These are phyloP conservation scores for Amorphotheca resinae DNA, from an alignment of 495 filamentous ascomycete genomes.

Conservation along the genomic window DNA sequence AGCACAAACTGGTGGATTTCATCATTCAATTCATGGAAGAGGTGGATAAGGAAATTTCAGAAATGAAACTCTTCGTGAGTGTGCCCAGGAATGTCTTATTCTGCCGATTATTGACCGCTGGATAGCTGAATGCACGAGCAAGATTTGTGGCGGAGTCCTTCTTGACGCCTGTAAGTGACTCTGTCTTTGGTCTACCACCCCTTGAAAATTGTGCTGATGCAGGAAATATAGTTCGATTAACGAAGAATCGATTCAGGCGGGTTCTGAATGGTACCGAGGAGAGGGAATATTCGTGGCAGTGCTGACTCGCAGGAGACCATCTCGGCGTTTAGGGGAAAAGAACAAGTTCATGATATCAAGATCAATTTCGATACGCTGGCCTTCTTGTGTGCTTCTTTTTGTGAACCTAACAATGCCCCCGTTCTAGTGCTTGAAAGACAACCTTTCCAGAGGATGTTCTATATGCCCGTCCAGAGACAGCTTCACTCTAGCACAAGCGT, in stretches of 20 bases:
- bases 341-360: neutral
- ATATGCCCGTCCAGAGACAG: too few species aligned
- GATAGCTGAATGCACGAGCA: constrained; percentile 86
- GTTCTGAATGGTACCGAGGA: neutral
- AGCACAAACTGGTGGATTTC: constrained; percentile 97
- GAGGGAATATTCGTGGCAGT: neutral
- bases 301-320: neutral
- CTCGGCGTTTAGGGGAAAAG: constrained; percentile 8
- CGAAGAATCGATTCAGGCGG: neutral
- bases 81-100: neutral
- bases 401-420: too few species aligned
- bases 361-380: too few species aligned
- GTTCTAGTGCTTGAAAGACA: too few species aligned
- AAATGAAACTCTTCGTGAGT: constrained; percentile 99
- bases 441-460: too few species aligned
- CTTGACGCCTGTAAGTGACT: constrained; percentile 71
- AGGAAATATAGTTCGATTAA: constrained; percentile 11
- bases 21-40: constrained; percentile 99
- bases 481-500: too few species aligned
- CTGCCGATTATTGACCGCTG: constrained; percentile 17
- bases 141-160: constrained; percentile 98
- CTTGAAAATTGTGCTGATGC: constrained; percentile 1
- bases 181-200: neutral
- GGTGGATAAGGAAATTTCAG: constrained; percentile 97
- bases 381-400: too few species aligned